Conservation (phyloP, 139 green algal species). For the Closterium sp. region DNA sequence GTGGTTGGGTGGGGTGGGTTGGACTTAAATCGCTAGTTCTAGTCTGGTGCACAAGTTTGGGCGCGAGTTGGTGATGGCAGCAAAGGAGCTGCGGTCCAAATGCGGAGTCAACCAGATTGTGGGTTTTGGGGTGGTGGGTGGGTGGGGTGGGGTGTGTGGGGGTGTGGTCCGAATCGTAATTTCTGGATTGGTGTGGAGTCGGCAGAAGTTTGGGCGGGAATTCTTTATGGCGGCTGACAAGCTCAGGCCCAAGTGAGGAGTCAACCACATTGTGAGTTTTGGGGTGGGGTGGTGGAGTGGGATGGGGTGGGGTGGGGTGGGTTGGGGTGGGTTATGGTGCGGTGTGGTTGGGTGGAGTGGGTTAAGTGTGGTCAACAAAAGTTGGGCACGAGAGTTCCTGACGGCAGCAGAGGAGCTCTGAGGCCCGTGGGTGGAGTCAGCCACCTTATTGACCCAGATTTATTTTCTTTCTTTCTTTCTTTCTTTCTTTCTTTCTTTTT, state of each 20-base stretch:
- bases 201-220: conserved; percentile 41
- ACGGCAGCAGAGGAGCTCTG: conserved; percentile 39
- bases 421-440: conserved; percentile 38
- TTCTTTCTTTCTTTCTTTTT: not conserved
- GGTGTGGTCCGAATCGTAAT: too few species aligned
- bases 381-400: conserved; percentile 49
- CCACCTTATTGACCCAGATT: not conserved
- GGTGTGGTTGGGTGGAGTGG: not conserved
- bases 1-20: too few species aligned
- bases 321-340: too few species aligned
- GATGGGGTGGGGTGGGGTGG: not conserved
- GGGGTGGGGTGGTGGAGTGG: not conserved
- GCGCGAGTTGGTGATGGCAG: conserved; percentile 43
- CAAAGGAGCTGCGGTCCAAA: conserved; percentile 33
- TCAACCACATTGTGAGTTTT: conserved; percentile 41
- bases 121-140: not conserved
- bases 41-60: too few species aligned
- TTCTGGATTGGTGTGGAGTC: too few species aligned
- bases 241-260: conserved; percentile 34
- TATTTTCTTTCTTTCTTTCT: not conserved
- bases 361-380: too few species aligned
- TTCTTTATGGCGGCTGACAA: conserved; percentile 41
- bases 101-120: conserved; percentile 44
- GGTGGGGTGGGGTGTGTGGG: too few species aligned
- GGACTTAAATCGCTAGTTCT: too few species aligned